Percentiles rank a stretch among this genome's conserved stretches.
Evolutionary conservation across 805 yeast genomes (phyloP).

Genomic region (Zygosaccharomyces siamensis): DNA sequence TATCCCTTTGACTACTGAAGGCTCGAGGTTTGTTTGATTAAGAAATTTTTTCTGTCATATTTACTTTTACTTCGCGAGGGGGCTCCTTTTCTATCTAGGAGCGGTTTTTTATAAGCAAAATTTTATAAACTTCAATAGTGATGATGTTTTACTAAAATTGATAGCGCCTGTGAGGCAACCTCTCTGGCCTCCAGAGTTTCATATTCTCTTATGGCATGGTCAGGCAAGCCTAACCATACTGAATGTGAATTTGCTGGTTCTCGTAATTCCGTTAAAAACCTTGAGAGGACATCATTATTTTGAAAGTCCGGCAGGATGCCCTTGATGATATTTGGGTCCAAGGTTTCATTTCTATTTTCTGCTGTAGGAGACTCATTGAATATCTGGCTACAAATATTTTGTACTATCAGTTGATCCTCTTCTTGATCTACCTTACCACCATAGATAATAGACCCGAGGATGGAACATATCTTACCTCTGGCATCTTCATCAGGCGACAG

Average conservation of each 20-base stretch:
- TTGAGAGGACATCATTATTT: constrained; percentile 3
- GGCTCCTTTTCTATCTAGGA: neutral
- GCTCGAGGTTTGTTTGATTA: neutral
- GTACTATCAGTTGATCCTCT: constrained; percentile 37
- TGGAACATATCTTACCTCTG: constrained; percentile 4
- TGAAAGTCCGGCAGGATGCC: constrained; percentile 11
- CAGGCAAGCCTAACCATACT: constrained; percentile 13
- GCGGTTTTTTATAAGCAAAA: neutral
- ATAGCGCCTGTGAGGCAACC: constrained; percentile 6
- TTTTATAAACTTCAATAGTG: neutral
- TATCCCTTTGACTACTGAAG: neutral
- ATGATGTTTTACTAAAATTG: neutral
- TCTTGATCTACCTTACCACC: constrained; percentile 48
- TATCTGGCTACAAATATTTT: constrained; percentile 8
- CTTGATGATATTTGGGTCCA: constrained; percentile 9
- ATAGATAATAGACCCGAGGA: constrained; percentile 19
- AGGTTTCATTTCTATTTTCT: neutral
- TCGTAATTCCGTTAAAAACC: constrained; percentile 1
- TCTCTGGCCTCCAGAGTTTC: constrained; percentile 5
- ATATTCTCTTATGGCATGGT: constrained; percentile 7
- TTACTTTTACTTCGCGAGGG: neutral
- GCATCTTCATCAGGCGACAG: neutral
- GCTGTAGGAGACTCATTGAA: constrained; percentile 6
- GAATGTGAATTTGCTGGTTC: constrained; percentile 14
- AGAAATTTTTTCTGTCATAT: neutral